Base-by-base conservation (phyloP, 208 protist genomes). In the Polymyxa betae region DNA sequence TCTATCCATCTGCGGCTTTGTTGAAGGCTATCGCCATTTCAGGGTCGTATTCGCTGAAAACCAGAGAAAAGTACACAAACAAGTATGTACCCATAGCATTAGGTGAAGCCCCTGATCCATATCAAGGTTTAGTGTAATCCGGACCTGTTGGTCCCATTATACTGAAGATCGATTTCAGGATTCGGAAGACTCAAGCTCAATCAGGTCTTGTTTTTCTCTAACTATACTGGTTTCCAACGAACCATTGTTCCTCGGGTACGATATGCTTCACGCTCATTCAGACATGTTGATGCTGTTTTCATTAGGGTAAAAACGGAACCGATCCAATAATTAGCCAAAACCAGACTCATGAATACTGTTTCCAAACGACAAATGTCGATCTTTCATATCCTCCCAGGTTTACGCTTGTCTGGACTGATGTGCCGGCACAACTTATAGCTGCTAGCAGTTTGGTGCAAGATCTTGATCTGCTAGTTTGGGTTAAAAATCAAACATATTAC, bases 101-200 rank as follows among this genome's bases (percentile, higher is more conserved):
- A 5, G 24, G 29, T 40, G 38, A n/a, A 32, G 0, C n/a, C 45
- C 92, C 91, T 38, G 35, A 92, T 90, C 16, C 45, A 45, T 88
- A 88, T 45, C 54, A 91, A 10, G 92, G 91, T 0, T n/a, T n/a
- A n/a, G n/a, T n/a, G n/a, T n/a, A n/a, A n/a, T n/a, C n/a, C n/a
- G n/a, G n/a, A n/a, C n/a, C n/a, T n/a, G n/a, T n/a, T n/a, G n/a
- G n/a, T n/a, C n/a, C n/a, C n/a, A n/a, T n/a, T n/a, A n/a, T n/a
- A n/a, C n/a, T n/a, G n/a, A n/a, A n/a, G n/a, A n/a, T n/a, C n/a
- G n/a, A n/a, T n/a, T n/a, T n/a, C n/a, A n/a, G n/a, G n/a, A n/a
- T 94, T 90, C 72, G 95, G 95, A 91, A 45, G 94, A 44, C 41
- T 92, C 10, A 93, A 95, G 66, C 93, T 92, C 32, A 78, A 91